Percentiles rank a stretch among this genome's conserved stretches.
phyloP scores from a whole-genome alignment of 2,329 filamentous ascomycete species.

The Aspergillus intermedius region DNA sequence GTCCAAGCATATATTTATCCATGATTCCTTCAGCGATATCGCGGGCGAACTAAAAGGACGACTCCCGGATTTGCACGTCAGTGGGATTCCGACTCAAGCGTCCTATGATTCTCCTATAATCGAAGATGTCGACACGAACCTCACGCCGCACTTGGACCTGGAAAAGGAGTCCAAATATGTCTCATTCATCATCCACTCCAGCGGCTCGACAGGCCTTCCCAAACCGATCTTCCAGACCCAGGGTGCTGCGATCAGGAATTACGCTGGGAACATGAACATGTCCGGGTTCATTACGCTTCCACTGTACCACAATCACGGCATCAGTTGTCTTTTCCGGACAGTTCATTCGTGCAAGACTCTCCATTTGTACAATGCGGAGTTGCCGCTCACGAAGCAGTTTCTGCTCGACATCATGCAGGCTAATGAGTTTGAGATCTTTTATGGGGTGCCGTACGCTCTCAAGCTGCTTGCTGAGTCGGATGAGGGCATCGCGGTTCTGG shows the following conservation, averaged over 20 bases:
- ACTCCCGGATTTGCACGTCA: conserved; percentile 17
- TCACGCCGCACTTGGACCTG: conserved; percentile 19
- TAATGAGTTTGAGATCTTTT: conserved; percentile 48
- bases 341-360: conserved; percentile 47
- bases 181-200: conserved; percentile 45
- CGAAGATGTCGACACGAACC: conserved; percentile 14
- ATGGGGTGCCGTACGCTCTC: conserved; percentile 58
- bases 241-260: conserved; percentile 45
- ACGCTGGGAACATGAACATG: conserved; percentile 40
- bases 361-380: conserved; percentile 48
- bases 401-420: conserved; percentile 41
- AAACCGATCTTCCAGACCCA: conserved; percentile 59
- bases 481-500: conserved; percentile 46
- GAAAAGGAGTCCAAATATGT: conserved; percentile 26
- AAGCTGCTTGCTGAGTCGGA: conserved; percentile 57
- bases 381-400: conserved; percentile 50
- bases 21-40: conserved; percentile 17
- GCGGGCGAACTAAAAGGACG: conserved; percentile 16
- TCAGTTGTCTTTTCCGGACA: conserved; percentile 50
- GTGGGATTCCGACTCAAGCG: conserved; percentile 19
- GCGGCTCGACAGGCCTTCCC: conserved; percentile 55
- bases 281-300: conserved; percentile 51
- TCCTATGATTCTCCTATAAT: conserved; percentile 15
- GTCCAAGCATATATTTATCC: conserved; percentile 29
- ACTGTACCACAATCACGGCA: conserved; percentile 55